Conservation (phyloP, 2,329 filamentous ascomycete genomes). For the Apiospora pterosperma region DNA sequence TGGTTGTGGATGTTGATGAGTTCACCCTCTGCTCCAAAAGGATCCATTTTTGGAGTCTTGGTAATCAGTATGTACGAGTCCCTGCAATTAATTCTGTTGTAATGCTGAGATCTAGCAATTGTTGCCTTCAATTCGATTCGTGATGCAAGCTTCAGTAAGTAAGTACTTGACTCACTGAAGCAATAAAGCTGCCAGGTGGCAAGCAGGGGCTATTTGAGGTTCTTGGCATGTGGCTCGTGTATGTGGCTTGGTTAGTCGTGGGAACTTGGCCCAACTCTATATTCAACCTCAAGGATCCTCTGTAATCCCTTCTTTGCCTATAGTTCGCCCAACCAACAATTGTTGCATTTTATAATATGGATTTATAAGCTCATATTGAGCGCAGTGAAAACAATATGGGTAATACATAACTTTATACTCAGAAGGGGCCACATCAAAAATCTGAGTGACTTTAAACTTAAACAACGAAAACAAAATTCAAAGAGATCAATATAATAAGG, state of each 20-base stretch:
- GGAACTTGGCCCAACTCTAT: too few species aligned
- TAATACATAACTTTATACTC: too few species aligned
- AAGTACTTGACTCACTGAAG: not conserved
- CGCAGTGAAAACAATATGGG: too few species aligned
- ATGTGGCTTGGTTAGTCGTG: not conserved
- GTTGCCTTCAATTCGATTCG: not conserved
- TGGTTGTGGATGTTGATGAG: conserved; percentile 68
- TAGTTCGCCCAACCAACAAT: too few species aligned
- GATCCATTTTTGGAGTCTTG: conserved; percentile 51
- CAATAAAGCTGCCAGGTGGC: conserved; percentile 2
- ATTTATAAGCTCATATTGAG: too few species aligned
- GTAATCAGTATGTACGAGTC: not conserved
- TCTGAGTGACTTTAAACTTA: too few species aligned
- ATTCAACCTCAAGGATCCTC: too few species aligned
- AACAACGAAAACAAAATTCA: too few species aligned
- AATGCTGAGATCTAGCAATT: not conserved
- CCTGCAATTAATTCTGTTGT: not conserved
- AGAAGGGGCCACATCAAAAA: too few species aligned
- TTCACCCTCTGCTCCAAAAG: conserved; percentile 69
- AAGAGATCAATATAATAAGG: too few species aligned
- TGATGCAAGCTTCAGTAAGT: not conserved
- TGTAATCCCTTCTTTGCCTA: too few species aligned
- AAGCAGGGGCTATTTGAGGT: not conserved
- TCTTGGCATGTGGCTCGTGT: not conserved
- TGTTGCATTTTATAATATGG: too few species aligned